Evolutionary conservation across 768 basidiomycete species (phyloP).

Genomic region (Dioszegia hungarica): DNA sequence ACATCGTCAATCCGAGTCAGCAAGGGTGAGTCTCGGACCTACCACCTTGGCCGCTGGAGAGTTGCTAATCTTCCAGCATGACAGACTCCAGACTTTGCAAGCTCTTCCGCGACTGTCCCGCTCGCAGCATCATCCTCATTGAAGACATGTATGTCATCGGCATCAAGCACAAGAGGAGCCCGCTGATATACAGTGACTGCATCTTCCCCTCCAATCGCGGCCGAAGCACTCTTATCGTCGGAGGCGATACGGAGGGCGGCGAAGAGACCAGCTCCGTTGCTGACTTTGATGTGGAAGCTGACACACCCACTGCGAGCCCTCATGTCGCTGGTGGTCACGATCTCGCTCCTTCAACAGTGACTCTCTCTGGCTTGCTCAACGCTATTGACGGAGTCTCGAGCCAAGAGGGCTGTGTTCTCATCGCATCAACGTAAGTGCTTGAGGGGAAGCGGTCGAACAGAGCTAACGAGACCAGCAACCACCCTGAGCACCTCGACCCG

Average conservation of each 20-base stretch:
- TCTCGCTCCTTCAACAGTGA: constrained; percentile 12
- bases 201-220: constrained; percentile 7
- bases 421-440: constrained; percentile 5
- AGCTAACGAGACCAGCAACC: constrained; percentile 4
- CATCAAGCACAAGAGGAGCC: neutral
- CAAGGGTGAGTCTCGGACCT: constrained; percentile 23
- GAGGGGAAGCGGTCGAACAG: neutral
- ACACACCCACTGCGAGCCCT: neutral
- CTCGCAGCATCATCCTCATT: constrained; percentile 76
- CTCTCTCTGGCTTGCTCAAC: constrained; percentile 28
- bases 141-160: constrained; percentile 61
- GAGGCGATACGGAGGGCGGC: neutral
- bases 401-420: constrained; percentile 7
- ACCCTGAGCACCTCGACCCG: constrained; percentile 10
- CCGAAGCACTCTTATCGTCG: neutral
- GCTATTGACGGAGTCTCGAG: constrained; percentile 26
- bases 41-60: neutral
- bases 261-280: neutral
- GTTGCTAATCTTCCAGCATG: constrained; percentile 21
- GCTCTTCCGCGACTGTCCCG: constrained; percentile 80
- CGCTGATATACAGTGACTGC: neutral
- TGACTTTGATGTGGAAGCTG: neutral
- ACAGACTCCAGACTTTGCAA: constrained; percentile 75
- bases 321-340: neutral
- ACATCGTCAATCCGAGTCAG: constrained; percentile 58